A percentile compares a stretch with the other conserved stretches of the same genome.
phyloP scores from a whole-genome alignment of 1,139 yeast species.

The Candida smagusa region DNA sequence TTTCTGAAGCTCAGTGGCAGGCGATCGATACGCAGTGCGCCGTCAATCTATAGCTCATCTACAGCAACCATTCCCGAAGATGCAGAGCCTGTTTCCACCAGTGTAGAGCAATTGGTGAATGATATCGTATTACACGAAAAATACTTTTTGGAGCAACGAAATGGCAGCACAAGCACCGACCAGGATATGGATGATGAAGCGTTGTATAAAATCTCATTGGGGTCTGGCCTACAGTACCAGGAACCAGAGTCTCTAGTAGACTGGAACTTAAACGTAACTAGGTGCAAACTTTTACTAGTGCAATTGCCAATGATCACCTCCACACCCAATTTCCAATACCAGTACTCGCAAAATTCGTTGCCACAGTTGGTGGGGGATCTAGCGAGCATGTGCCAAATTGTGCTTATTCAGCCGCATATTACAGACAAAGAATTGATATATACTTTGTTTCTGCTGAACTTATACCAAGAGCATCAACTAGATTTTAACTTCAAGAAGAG shows the following conservation, averaged over 20 bases:
- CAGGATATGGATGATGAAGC: constrained; percentile 24
- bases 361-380: constrained; percentile 47
- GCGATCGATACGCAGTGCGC: constrained; percentile 41
- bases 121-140: constrained; percentile 43
- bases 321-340: constrained; percentile 34
- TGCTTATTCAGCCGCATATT: constrained; percentile 39
- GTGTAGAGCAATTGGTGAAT: constrained; percentile 45
- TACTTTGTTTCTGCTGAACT: constrained; percentile 37
- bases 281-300: constrained; percentile 41
- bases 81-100: constrained; percentile 40
- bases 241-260: constrained; percentile 40
- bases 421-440: constrained; percentile 45
- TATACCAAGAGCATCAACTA: constrained; percentile 48
- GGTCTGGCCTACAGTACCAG: constrained; percentile 40
- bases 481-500: constrained; percentile 43
- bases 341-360: constrained; percentile 30
- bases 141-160: constrained; percentile 21
- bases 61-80: constrained; percentile 51
- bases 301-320: constrained; percentile 40
- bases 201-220: constrained; percentile 38
- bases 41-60: constrained; percentile 40
- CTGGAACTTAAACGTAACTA: constrained; percentile 47
- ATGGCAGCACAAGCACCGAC: not conserved
- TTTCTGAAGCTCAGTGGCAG: constrained; percentile 31
- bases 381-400: constrained; percentile 39